Base-by-base conservation (phyloP, 108 stramenopile genomes). In the Skeletonema grethae region DNA sequence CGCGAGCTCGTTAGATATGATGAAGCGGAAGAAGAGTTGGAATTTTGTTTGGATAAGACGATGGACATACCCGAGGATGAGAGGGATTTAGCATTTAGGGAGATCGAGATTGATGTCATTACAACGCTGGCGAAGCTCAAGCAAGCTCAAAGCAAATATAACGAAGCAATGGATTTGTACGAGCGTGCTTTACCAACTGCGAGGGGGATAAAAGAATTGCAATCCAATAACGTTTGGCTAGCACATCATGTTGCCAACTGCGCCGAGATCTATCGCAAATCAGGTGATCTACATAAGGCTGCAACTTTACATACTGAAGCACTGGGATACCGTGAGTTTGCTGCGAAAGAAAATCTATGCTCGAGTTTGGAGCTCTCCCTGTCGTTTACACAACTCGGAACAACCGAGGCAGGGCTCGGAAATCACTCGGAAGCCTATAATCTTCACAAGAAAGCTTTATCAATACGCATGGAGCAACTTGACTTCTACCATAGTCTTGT, bases 321-420 rank as follows among this genome's bases (percentile, higher is more conserved):
- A 24, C 35, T 79, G 18, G 66, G 46, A 41, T 67, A 73, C 59
- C 72, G 77, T 29, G 57, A 61, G 39, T 24, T 35, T 35, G 77
- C 77, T 30, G 66, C 70, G 24, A 67, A 73, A 20, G 66, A 60
- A 59, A 38, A 66, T 31, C 34, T 59, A 9, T 62, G 77, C 57
- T 73, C 77, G 28, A 61, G 46, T 53, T 73, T 79, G 25, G 77
- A 79, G 30, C 57, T 79, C 25, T 66, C 77, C n/a, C 35, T 74
- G 39, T 79, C 77, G 2, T 61, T 48, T 41, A 79, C 77, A 18
- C 77, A 79, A 28, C 77, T 79, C 1, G 77, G 77, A 8, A 73
- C 72, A 9, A 74, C 72, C 8, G 25, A 67, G 25, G 73, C 43
- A 11, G 77, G 66, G n/a, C 66, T 79, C 10, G 41, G 57, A 16